These are phyloP conservation scores for Vitis hybrid DNA, from an alignment of 177 flowering plant species.

Conservation along the genomic window DNA sequence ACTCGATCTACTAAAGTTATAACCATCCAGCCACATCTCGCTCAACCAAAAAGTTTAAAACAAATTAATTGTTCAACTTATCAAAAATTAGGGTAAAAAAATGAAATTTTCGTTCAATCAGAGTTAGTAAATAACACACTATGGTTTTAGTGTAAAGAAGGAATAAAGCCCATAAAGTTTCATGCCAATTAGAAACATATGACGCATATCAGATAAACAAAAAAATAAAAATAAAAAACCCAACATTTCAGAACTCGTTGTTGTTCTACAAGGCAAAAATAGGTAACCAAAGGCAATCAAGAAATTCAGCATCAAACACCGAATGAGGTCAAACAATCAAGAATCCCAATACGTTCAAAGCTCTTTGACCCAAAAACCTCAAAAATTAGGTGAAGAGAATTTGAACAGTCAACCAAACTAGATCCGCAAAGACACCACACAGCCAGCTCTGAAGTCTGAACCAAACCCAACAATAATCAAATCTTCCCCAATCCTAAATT, in stretches of 20 bases:
- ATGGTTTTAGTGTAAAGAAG: too few relatives aligned
- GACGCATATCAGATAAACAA: not conserved
- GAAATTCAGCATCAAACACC: too few relatives aligned
- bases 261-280: not conserved
- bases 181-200: not conserved
- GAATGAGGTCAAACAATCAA: too few relatives aligned
- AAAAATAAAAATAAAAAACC: not conserved
- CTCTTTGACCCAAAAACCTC: not conserved
- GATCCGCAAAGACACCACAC: not conserved
- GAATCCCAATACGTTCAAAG: not conserved
- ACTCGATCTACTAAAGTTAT: too few relatives aligned
- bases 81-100: too few relatives aligned
- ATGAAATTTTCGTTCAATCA: too few relatives aligned
- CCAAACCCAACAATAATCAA: not conserved
- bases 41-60: too few relatives aligned
- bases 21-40: too few relatives aligned
- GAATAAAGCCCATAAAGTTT: too few relatives aligned
- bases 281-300: not conserved
- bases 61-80: too few relatives aligned
- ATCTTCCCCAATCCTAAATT: not conserved
- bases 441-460: not conserved
- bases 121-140: too few relatives aligned
- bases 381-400: not conserved
- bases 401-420: constrained; percentile 12
- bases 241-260: not conserved